Conservation (phyloP, 257 asterid genomes). For the Salvia splendens region DNA sequence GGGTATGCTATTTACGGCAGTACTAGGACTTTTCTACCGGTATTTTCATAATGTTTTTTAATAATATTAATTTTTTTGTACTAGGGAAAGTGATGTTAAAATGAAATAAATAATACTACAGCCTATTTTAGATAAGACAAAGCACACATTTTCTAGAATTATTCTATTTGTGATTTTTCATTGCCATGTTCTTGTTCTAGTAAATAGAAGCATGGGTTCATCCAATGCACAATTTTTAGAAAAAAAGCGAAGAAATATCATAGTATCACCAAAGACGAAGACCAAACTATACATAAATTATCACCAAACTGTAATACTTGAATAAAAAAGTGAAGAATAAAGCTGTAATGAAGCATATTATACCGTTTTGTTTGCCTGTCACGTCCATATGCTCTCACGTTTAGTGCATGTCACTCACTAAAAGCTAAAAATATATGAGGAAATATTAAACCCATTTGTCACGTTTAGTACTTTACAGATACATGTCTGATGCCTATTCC, state of each 20-base stretch:
- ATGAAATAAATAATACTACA: background rate
- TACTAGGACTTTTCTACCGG: too few species aligned
- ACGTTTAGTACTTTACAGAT: constrained; percentile 10
- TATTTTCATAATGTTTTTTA: too few species aligned
- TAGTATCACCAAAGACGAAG: too few species aligned
- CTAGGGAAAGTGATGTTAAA: background rate
- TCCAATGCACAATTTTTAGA: too few species aligned
- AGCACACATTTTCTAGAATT: background rate
- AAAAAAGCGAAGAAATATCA: too few species aligned
- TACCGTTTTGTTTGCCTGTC: background rate
- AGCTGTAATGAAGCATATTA: background rate
- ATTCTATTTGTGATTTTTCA: too few species aligned
- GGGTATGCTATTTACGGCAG: too few species aligned
- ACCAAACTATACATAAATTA: too few species aligned
- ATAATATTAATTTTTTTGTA: background rate
- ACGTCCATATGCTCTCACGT: constrained; percentile 17
- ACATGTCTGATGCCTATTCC: background rate
- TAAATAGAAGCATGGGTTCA: too few species aligned
- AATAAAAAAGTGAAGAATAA: background rate
- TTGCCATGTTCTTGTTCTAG: too few species aligned
- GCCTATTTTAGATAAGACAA: background rate
- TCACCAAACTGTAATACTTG: too few species aligned
- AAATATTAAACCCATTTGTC: background rate
- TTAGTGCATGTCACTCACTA: constrained; percentile 9
- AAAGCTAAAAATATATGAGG: background rate